Evolutionary conservation across 2,329 filamentous ascomycete species (phyloP), one percentile per base, ranked within the genome.

Genomic region (Colletotrichum lindemuthianum): DNA sequence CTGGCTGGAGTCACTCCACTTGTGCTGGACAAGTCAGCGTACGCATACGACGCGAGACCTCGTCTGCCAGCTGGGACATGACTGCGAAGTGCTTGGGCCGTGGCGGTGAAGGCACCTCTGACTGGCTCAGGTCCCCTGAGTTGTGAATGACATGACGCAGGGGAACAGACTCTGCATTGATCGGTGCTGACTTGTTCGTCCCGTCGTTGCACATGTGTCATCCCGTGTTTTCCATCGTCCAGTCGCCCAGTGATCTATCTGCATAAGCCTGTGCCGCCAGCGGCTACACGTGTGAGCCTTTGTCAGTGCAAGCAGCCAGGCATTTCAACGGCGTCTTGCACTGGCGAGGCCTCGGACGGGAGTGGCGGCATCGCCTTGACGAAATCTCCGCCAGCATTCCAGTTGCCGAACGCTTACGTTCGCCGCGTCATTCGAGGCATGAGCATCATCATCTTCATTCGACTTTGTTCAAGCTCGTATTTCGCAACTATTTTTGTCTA

Each of bases 1-100:
- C 44, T 33, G 52, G 55, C 55, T 59, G 55, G 55, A 34, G 55
- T 36, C 45, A 16, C 56, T 60, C 60, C 60, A 54, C 60, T 50
- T 64, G 16, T 44, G 56, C 60, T 64, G 60, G 49, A 54, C 24
- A 49, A 43, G n/a, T 36, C 47, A 47, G 54, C 55, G 37, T 49
- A 43, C n/a, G 36, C 45, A n/a, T 39, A 47, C 50, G 44, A 41
- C 24, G 58, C 44, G 32, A 16, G 24, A 24, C 24, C 24, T 24
- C 24, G 24, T 24, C 5, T 24, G 24, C 4, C 24, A 24, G 24
- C 24, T 24, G 24, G 24, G 24, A 24, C 24, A 24, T 24, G 24
- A 4, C 24, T 24, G 24, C 24, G 1, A 24, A 24, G 24, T 24
- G 24, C 24, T 24, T 24, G 24, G 1, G 24, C 24, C 24, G 5